Evolutionary conservation across 306 rosid species (phyloP), one percentile per base, ranked within the genome.

Genomic region (Gillenia trifoliata): DNA sequence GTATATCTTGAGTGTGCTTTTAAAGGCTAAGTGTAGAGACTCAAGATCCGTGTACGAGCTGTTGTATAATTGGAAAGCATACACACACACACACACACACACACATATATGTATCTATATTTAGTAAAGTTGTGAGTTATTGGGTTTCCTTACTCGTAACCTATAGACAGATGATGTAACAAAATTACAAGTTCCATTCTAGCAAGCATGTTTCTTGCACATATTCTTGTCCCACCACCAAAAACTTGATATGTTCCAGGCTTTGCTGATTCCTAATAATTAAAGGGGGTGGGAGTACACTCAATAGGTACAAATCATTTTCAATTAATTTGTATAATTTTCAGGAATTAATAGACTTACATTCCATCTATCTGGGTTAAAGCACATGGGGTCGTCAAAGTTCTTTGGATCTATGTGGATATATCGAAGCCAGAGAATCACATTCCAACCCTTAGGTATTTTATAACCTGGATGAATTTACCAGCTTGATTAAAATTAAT

Each of bases 131-230:
- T n/a, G n/a, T n/a, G n/a, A n/a, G n/a, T n/a, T n/a, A n/a, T n/a
- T n/a, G n/a, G n/a, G n/a, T n/a, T n/a, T n/a, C 26, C 25, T 63
- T 74, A 85, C 89, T 72, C 75, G 71, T 79, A 88, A n/a, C n/a
- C 75, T 1, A 75, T 47, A 28, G 83, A 79, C 60, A 88, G 66
- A 83, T 79, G 86, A 77, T 83, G 88, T 9, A 88, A 79, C 11
- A 83, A 29, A 19, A 75, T 61, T 11, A 82, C 66, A 15, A 85
- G 77, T 69, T 85, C 84, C 15, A 77, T 25, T 50, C 83, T 88
- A 0, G 79, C 88, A 60, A 81, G 85, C 80, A 49, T 85, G 73
- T 83, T 87, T 49, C 88, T 85, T 2, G 83, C 82, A 62, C 89
- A 85, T 2, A 79, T 52, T 79, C 86, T 88, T 66, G 40, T 43